These are phyloP conservation scores for Sporothrix schenckii DNA, from an alignment of 2,329 filamentous ascomycete genomes.

Conservation along the genomic window DNA sequence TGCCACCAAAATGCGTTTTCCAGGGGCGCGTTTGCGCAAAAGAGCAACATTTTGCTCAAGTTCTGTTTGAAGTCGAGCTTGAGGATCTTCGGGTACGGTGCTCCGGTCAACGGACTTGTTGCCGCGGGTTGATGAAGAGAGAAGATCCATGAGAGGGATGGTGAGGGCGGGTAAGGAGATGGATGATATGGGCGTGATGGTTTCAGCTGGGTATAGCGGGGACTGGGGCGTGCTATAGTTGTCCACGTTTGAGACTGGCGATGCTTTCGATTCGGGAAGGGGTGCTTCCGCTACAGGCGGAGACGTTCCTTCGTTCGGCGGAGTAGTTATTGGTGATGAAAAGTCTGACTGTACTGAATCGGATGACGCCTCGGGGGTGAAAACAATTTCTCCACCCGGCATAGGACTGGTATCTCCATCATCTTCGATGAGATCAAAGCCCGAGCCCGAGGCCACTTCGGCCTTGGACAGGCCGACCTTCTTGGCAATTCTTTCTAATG, in stretches of 20 bases:
- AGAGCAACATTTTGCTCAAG: constrained; percentile 11
- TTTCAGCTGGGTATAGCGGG: not conserved
- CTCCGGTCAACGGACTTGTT: not conserved
- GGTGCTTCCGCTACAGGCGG: not conserved
- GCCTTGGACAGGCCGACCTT: constrained; percentile 24
- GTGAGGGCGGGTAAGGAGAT: not conserved
- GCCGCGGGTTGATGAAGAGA: not conserved
- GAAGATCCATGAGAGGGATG: not conserved
- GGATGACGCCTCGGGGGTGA: not conserved
- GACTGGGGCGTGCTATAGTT: not conserved
- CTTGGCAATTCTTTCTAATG: constrained; percentile 24
- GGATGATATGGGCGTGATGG: not conserved
- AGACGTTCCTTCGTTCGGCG: not conserved
- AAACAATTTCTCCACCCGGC: not conserved
- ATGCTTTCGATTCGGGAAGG: not conserved
- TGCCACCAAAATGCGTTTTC: constrained; percentile 47
- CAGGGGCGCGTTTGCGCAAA: constrained; percentile 45
- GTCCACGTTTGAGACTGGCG: not conserved
- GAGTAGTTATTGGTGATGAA: not conserved
- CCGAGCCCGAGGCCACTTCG: constrained; percentile 28
- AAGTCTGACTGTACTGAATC: not conserved
- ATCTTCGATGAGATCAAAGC: constrained; percentile 27
- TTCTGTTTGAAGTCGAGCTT: not conserved
- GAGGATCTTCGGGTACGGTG: not conserved
- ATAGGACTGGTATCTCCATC: not conserved